Conservation (phyloP, 345 rosid genomes). For the Eucalyptus virginea region DNA sequence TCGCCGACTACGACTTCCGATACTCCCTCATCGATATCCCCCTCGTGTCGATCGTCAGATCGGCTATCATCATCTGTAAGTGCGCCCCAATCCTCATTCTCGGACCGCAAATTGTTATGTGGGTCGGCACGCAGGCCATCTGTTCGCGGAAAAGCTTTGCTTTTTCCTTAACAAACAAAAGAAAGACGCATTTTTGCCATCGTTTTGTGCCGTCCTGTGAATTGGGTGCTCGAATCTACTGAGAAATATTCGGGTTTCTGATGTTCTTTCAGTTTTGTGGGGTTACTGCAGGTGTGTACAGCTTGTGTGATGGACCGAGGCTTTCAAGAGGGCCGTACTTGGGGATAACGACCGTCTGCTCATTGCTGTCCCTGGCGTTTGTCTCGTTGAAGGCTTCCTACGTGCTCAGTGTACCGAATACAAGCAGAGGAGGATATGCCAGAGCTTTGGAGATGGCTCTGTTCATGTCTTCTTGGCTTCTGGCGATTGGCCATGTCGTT, state of each 20-base stretch:
- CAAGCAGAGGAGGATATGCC: constrained; percentile 25
- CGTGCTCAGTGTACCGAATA: constrained; percentile 34
- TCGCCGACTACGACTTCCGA: constrained; percentile 52
- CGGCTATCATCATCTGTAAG: constrained; percentile 84
- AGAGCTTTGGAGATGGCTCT: constrained; percentile 58
- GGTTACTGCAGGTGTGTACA: constrained; percentile 52
- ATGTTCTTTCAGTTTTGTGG: neutral
- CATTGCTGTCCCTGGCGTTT: constrained; percentile 51
- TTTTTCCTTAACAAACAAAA: neutral
- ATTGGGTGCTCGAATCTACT: neutral
- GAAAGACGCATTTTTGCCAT: neutral
- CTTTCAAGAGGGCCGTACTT: constrained; percentile 73
- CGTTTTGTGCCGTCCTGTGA: neutral
- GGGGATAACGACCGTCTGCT: constrained; percentile 58
- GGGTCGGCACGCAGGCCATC: neutral
- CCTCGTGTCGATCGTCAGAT: constrained; percentile 62
- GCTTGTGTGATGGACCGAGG: constrained; percentile 80
- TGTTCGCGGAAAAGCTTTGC: neutral
- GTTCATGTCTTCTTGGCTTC: constrained; percentile 43
- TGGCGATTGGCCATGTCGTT: constrained; percentile 65
- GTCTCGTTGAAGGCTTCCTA: constrained; percentile 72
- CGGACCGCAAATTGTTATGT: neutral
- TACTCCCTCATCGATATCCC: constrained; percentile 85
- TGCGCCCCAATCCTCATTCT: neutral
- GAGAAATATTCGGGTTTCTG: neutral